Evolutionary conservation across 768 basidiomycete species (phyloP).

Genomic region (Hypholoma fasciculare): DNA sequence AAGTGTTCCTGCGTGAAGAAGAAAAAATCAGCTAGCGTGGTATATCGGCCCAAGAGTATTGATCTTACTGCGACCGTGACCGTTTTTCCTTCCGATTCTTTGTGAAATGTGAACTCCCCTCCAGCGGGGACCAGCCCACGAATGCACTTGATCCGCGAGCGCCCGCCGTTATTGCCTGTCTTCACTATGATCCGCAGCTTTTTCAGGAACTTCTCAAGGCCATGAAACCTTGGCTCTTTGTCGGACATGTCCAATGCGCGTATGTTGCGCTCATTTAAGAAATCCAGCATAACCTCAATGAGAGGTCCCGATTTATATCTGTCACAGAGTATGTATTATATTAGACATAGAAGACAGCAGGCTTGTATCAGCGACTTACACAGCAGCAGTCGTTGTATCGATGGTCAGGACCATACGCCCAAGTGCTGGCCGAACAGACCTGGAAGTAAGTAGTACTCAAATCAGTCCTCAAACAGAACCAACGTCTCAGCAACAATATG

Average conservation of each 20-base stretch:
- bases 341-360: background rate
- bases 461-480: no score
- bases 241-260: conserved; percentile 29
- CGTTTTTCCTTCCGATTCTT: conserved; percentile 35
- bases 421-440: conserved; percentile 46
- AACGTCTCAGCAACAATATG: no score
- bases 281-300: conserved; percentile 30
- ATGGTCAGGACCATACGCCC: conserved; percentile 43
- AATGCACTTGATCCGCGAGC: conserved; percentile 32
- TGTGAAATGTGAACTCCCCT: conserved; percentile 38
- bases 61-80: conserved; percentile 40
- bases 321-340: background rate
- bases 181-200: conserved; percentile 31
- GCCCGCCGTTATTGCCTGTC: conserved; percentile 13
- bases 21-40: background rate
- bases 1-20: conserved; percentile 40
- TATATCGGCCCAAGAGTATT: background rate
- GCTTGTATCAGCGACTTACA: conserved; percentile 30
- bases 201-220: conserved; percentile 39
- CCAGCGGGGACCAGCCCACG: conserved; percentile 34
- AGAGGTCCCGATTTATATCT: conserved; percentile 32
- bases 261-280: conserved; percentile 23
- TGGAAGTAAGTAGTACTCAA: conserved; percentile 9
- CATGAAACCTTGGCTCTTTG: conserved; percentile 22
- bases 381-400: conserved; percentile 43